These are phyloP conservation scores for Solanum hybrid DNA, from an alignment of 305 asterid species.

Conservation along the genomic window DNA sequence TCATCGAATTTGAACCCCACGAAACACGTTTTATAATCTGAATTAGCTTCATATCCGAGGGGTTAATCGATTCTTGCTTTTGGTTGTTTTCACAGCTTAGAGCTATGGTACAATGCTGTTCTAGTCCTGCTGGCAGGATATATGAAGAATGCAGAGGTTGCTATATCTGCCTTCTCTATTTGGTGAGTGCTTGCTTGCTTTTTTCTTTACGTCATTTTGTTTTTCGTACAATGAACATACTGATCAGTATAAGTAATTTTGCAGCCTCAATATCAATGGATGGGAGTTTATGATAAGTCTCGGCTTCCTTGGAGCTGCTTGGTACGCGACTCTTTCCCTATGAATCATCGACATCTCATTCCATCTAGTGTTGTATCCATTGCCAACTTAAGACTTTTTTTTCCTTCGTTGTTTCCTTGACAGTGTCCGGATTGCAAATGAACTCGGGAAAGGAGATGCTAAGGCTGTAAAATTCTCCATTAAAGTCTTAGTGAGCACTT, in stretches of 20 bases:
- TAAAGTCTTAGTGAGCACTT: conserved; percentile 37
- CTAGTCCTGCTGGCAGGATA: conserved; percentile 65
- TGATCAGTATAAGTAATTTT: background rate
- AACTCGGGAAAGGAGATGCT: conserved; percentile 60
- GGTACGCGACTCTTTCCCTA: conserved; percentile 18
- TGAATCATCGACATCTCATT: background rate
- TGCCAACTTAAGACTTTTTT: background rate
- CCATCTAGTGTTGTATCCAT: background rate
- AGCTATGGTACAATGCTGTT: conserved; percentile 50
- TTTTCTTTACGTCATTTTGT: background rate
- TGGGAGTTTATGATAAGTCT: conserved; percentile 58
- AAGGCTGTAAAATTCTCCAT: conserved; percentile 39
- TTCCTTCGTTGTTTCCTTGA: background rate
- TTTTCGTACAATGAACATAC: background rate
- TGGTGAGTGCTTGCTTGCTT: conserved; percentile 25
- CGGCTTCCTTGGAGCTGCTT: conserved; percentile 58
- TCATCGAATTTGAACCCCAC: background rate
- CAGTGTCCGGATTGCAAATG: conserved; percentile 59
- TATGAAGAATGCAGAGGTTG: conserved; percentile 50
- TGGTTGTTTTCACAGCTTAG: conserved; percentile 34
- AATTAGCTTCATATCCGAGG: background rate
- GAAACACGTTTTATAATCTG: background rate
- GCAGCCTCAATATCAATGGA: conserved; percentile 47
- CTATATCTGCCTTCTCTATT: conserved; percentile 67
- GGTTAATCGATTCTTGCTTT: background rate